Percentiles rank a stretch among this genome's conserved stretches.
These are phyloP conservation scores for Tubosaeta sp. DNA, from an alignment of 768 basidiomycete species.

Conservation along the genomic window DNA sequence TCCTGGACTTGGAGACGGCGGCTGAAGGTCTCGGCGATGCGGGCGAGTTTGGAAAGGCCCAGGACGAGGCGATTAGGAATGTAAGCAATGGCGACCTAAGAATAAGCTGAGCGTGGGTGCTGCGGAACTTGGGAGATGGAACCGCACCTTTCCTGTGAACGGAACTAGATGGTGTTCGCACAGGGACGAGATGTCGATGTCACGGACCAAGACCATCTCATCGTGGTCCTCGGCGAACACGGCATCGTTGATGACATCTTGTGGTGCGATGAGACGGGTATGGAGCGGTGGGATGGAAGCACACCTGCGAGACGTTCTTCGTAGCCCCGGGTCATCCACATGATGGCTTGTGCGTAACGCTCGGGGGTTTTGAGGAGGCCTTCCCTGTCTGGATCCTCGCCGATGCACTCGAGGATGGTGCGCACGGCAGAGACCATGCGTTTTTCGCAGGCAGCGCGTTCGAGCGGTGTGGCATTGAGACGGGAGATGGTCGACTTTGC, in stretches of 20 bases:
- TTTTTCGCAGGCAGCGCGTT: constrained; percentile 67
- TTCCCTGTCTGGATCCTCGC: constrained; percentile 95
- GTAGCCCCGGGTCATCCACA: constrained; percentile 99
- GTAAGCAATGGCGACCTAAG: constrained; percentile 93
- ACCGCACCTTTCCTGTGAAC: constrained; percentile 89
- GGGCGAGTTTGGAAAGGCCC: constrained; percentile 92
- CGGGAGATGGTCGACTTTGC: constrained; percentile 89
- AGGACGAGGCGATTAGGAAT: constrained; percentile 94
- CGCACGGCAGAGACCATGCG: constrained; percentile 82
- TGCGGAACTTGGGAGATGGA: constrained; percentile 8
- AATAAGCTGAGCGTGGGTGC: constrained; percentile 17
- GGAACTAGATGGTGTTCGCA: constrained; percentile 99
- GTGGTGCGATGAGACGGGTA: background rate
- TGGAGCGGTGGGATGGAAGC: constrained; percentile 16
- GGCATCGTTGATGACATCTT: constrained; percentile 98
- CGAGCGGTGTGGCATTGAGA: constrained; percentile 72
- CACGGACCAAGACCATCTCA: constrained; percentile 97
- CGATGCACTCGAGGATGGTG: constrained; percentile 93
- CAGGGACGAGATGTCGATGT: constrained; percentile 94
- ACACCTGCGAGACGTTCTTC: constrained; percentile 89
- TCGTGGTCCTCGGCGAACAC: constrained; percentile 99
- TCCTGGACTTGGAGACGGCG: constrained; percentile 97
- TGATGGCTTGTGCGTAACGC: constrained; percentile 91
- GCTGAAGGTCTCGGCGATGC: constrained; percentile 96
- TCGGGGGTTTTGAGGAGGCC: constrained; percentile 90